Conservation (phyloP, 1,284 basidiomycete genomes). For the Naganishia sp. region DNA sequence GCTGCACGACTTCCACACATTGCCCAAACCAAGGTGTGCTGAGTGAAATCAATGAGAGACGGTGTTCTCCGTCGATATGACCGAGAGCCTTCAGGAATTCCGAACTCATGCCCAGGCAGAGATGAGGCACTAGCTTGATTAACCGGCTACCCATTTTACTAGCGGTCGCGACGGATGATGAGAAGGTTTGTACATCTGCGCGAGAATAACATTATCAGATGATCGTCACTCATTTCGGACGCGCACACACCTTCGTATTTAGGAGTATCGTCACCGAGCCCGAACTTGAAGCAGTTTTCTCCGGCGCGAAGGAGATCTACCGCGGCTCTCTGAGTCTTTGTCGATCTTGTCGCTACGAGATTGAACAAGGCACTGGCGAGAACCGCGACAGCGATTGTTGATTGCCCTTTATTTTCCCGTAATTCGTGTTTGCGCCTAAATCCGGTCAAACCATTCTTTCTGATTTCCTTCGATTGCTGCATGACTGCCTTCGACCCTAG, state of each 20-base stretch:
- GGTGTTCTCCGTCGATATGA: slow-evolving; percentile 19
- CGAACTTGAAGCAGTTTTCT: slow-evolving; percentile 29
- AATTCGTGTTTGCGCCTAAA: slow-evolving; percentile 15
- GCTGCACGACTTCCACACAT: slow-evolving; percentile 21
- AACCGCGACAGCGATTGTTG: slow-evolving; percentile 26
- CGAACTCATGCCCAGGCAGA: slow-evolving; percentile 25
- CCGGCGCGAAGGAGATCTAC: slow-evolving; percentile 21
- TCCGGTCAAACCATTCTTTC: not conserved
- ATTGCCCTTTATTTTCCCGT: slow-evolving; percentile 23
- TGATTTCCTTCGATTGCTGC: slow-evolving; percentile 20
- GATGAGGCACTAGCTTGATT: slow-evolving; percentile 25
- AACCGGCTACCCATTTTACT: slow-evolving; percentile 13
- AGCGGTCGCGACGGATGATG: slow-evolving; percentile 12
- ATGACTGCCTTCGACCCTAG: slow-evolving; percentile 25
- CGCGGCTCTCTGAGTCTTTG: slow-evolving; percentile 18
- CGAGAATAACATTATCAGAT: not conserved
- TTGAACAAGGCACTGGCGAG: slow-evolving; percentile 27
- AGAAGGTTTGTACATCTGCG: slow-evolving; percentile 24
- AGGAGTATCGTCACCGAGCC: slow-evolving; percentile 18
- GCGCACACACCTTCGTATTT: slow-evolving; percentile 25
- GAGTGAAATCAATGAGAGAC: slow-evolving; percentile 13
- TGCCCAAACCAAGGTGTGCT: slow-evolving; percentile 25
- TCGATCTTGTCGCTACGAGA: slow-evolving; percentile 23
- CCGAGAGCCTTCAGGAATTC: slow-evolving; percentile 23
- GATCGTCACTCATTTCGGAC: not conserved